Conservation (phyloP, 2,329 filamentous ascomycete species). For the Colletotrichum somersetense region DNA sequence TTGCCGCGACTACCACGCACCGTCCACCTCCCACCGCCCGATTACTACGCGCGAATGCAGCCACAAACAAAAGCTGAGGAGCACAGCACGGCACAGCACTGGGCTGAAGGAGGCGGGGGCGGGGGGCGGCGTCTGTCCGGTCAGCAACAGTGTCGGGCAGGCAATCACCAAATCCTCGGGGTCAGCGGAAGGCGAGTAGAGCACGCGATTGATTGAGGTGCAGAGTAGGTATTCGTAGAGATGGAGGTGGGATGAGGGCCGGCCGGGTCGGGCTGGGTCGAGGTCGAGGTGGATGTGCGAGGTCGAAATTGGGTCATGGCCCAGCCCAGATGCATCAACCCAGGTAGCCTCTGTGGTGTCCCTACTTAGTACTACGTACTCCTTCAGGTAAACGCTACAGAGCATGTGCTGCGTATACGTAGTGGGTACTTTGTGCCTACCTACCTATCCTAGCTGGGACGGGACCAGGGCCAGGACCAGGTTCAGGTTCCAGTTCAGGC, state of each 20-base stretch:
- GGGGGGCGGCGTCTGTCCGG: background rate
- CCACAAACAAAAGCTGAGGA: slow-evolving; percentile 24
- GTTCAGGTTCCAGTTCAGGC: slow-evolving; percentile 14
- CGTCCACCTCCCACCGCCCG: background rate
- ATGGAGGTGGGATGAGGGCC: background rate
- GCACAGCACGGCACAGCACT: background rate
- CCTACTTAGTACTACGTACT: no score
- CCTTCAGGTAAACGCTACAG: no score
- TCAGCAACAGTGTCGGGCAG: background rate
- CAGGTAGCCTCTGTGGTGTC: background rate
- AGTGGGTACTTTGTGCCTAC: no score
- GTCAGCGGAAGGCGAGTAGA: background rate
- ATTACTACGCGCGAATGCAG: slow-evolving; percentile 28
- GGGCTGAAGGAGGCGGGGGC: slow-evolving; percentile 11
- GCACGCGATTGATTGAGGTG: no score
- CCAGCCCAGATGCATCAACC: slow-evolving; percentile 1
- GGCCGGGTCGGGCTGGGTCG: background rate
- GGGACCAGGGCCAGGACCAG: background rate
- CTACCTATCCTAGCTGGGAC: background rate
- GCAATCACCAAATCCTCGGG: background rate
- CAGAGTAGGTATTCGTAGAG: no score
- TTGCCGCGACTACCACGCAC: slow-evolving; percentile 15
- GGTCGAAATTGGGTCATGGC: slow-evolving; percentile 14
- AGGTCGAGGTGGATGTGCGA: slow-evolving; percentile 4
- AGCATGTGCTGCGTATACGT: no score